A percentile compares a stretch with the other conserved stretches of the same genome.
These are phyloP conservation scores for Hypoxylon sp. DNA, from an alignment of 2,329 filamentous ascomycete genomes.

Conservation along the genomic window DNA sequence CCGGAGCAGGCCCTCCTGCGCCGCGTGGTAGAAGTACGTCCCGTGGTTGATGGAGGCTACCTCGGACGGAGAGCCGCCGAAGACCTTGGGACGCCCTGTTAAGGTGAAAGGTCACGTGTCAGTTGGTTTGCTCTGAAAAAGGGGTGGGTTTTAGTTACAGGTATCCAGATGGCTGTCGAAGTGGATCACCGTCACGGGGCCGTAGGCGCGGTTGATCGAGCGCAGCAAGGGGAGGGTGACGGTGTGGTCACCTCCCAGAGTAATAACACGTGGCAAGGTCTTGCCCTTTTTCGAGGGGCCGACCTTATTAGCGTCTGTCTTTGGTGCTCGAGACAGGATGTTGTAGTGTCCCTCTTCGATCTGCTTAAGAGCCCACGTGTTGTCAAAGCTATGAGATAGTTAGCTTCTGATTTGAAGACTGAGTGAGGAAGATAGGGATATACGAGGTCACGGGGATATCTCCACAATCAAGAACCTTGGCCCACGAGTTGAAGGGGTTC, in stretches of 20 bases:
- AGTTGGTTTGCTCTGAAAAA: neutral
- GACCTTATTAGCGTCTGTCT: constrained; percentile 72
- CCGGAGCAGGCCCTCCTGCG: constrained; percentile 79
- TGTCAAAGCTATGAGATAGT: constrained; percentile 74
- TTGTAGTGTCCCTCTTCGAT: constrained; percentile 87
- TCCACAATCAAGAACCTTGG: constrained; percentile 83
- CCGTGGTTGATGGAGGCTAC: constrained; percentile 86
- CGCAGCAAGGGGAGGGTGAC: constrained; percentile 70
- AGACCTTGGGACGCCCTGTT: constrained; percentile 85
- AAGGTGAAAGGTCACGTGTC: constrained; percentile 48
- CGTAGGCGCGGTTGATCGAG: constrained; percentile 71
- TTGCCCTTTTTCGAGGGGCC: constrained; percentile 79
- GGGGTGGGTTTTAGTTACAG: constrained; percentile 57
- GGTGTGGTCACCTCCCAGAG: constrained; percentile 74
- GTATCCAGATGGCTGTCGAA: constrained; percentile 76
- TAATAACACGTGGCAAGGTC: constrained; percentile 84
- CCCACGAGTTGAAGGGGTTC: constrained; percentile 86
- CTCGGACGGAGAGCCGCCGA: constrained; percentile 82
- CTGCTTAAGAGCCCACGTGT: constrained; percentile 82
- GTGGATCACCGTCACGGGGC: constrained; percentile 70
- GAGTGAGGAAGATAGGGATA: constrained; percentile 48
- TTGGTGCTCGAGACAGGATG: constrained; percentile 76
- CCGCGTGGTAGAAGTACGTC: constrained; percentile 88
- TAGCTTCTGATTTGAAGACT: constrained; percentile 6
- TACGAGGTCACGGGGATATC: constrained; percentile 88